Conservation (phyloP, 139 green algal genomes). For the Choricystis sp. region DNA sequence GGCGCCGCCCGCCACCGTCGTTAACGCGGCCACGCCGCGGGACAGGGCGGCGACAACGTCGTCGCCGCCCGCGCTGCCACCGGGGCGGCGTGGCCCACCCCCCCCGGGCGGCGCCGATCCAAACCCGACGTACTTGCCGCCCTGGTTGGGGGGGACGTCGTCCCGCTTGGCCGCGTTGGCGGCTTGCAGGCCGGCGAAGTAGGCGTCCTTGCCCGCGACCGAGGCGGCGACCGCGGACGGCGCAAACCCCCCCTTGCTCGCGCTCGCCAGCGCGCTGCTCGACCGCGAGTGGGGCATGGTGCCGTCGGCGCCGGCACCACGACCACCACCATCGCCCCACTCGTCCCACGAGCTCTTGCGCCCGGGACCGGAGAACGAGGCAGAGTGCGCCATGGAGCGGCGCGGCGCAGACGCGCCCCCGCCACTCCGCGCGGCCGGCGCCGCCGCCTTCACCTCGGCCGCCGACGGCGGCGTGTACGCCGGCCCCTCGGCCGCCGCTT, state of each 20-base stretch:
- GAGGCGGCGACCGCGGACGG: slow-evolving; percentile 37
- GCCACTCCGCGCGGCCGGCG: no score
- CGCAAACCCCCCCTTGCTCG: background rate
- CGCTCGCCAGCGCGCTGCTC: background rate
- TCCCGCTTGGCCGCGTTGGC: slow-evolving; percentile 75
- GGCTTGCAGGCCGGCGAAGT: slow-evolving; percentile 67
- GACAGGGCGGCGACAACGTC: slow-evolving; percentile 17
- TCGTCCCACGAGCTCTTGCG: slow-evolving; percentile 50
- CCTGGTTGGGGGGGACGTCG: slow-evolving; percentile 70
- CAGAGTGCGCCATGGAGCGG: slow-evolving; percentile 4
- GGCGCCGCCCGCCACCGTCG: slow-evolving; percentile 16
- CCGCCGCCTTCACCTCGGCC: slow-evolving; percentile 4
- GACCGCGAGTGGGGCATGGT: background rate
- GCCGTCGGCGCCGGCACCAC: background rate
- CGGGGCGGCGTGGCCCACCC: slow-evolving; percentile 9
- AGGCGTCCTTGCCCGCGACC: slow-evolving; percentile 70
- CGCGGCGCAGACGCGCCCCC: slow-evolving; percentile 3
- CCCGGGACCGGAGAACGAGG: slow-evolving; percentile 1
- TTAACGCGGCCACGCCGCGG: slow-evolving; percentile 32
- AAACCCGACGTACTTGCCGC: slow-evolving; percentile 97
- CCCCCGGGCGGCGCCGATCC: slow-evolving; percentile 38
- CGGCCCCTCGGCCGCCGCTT: slow-evolving; percentile 58
- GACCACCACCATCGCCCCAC: slow-evolving; percentile 67
- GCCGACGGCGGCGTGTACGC: slow-evolving; percentile 48
- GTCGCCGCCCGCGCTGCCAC: background rate